These are phyloP conservation scores for Neospermospora avenae DNA, from an alignment of 2,329 filamentous ascomycete species.

Conservation along the genomic window DNA sequence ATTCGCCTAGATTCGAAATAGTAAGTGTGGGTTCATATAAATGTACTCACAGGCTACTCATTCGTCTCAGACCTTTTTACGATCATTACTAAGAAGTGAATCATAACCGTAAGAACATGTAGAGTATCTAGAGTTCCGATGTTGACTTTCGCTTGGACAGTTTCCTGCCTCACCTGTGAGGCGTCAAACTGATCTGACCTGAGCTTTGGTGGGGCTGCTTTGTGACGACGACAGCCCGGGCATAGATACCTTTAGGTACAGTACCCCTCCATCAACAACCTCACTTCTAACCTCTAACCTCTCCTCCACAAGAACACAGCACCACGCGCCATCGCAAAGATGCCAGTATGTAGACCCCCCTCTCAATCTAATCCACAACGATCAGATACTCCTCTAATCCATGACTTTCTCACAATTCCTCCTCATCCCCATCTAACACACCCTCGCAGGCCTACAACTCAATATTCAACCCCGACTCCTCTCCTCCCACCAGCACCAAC, in stretches of 20 bases:
- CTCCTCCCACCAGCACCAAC: slow-evolving; percentile 49
- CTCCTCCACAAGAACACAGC: not conserved
- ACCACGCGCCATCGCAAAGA: not conserved
- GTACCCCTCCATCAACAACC: slow-evolving; percentile 3
- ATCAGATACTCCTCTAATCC: not conserved
- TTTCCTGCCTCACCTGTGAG: not conserved
- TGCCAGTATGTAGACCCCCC: not conserved
- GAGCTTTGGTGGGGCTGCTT: not conserved
- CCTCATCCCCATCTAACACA: not conserved
- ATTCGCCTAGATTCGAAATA: too few species aligned
- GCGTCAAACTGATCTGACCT: not conserved
- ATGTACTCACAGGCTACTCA: too few species aligned
- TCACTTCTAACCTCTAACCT: too few species aligned
- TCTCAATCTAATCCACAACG: not conserved
- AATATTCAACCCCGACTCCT: slow-evolving; percentile 86
- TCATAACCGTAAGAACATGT: too few species aligned
- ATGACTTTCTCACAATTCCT: not conserved
- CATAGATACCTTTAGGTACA: not conserved
- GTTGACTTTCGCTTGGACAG: not conserved
- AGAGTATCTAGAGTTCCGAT: not conserved
- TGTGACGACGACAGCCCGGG: not conserved
- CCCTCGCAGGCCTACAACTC: slow-evolving; percentile 86
- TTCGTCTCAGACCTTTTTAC: too few species aligned
- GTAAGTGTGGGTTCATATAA: too few species aligned
- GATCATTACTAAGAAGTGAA: too few species aligned